Base-by-base conservation (phyloP, 768 basidiomycete species). In the Calocybe cyanea region DNA sequence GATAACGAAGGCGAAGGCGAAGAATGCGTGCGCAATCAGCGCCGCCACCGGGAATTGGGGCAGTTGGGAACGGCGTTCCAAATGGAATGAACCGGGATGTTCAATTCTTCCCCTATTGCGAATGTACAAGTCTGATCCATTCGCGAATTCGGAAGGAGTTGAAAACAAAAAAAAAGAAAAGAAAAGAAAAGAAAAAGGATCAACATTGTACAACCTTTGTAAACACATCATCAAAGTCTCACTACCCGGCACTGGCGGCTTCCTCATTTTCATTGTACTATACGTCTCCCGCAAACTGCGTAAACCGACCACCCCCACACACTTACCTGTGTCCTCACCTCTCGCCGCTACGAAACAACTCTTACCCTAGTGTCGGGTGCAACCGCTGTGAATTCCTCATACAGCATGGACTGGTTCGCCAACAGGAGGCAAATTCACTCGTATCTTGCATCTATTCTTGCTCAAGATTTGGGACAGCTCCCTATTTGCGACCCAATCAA, bases 41-140 rank as follows among this genome's bases (percentile, higher is more conserved):
- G 32, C 40, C 53, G 47, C 24, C 52, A 52, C 41, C 45, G 54
- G 21, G 54, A 51, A 30, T 36, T 52, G 34, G 49, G 61, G 36
- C 67, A 67, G 45, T 62, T 90, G 40, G 87, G 77, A 21, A 88
- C 85, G 57, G 87, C 87, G 20, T 87, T 91, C 61, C 81, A 85
- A 53, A 63, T 85, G 63, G 71, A 67, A 11, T 84, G 54, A 72
- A 21, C 17, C 21, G 25, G 25, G 11, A 5, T 11, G 5, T 28
- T 28, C 25, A n/a, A n/a, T 11, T 28, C 11, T 28, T 5, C 25
- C 5, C 25, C 6, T 6, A 28, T 28, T 11, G 11, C 25, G 25
- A 28, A 28, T 28, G 25, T 5, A 28, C n/a, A 28, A 28, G 5
- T 11, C 25, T 28, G 25, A 50, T 41, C n/a, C n/a, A n/a, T n/a